Evolutionary conservation across 441 rosid species (phyloP), one percentile per base, ranked within the genome.

Genomic region (Gossypium lobatum): DNA sequence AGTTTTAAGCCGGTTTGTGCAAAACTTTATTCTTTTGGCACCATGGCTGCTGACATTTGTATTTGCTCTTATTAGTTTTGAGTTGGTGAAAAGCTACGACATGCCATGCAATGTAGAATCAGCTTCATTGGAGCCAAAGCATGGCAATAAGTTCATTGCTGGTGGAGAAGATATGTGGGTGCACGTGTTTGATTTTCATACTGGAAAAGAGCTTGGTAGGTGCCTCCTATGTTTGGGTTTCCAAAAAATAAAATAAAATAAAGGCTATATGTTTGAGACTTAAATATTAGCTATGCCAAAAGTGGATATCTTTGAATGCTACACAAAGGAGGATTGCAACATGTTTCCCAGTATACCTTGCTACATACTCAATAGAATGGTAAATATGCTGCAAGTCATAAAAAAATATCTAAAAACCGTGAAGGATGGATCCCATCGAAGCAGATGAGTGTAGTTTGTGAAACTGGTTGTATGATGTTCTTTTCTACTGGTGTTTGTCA

Each of bases 101-200:
- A 80, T 86, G 89, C 91, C 96, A 18, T 93, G 99, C 85, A 87
- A 80, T 64, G 80, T 89, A 26, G 99, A 95, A 80, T 95, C 98
- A 26, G 96, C 95, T 74, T 95, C 99, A 1, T 81, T 93, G 86
- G 99, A 95, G 80, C 96, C 99, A 8, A 91, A 89, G 83, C 76
- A 71, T 61, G 98, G 95, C 10, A 88, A 86, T 67, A 91, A 88
- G 77, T 95, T 93, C 78, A 82, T 91, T 34, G 96, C 93, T 48
- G 98, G 97, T 52, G 97, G 86, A 68, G 82, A 76, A 77, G 85
- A 80, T 59, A 77, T 83, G 80, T 80, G 86, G 88, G 85, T 80
- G 50, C 83, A 69, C 48, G 52, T 92, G 25, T 89, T 89, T 77
- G 98, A 95, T 82, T 91, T 95, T 84, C 89, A 90, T 62, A 88